Base-by-base conservation (phyloP, 768 basidiomycete species). In the Lactarius vividus region DNA sequence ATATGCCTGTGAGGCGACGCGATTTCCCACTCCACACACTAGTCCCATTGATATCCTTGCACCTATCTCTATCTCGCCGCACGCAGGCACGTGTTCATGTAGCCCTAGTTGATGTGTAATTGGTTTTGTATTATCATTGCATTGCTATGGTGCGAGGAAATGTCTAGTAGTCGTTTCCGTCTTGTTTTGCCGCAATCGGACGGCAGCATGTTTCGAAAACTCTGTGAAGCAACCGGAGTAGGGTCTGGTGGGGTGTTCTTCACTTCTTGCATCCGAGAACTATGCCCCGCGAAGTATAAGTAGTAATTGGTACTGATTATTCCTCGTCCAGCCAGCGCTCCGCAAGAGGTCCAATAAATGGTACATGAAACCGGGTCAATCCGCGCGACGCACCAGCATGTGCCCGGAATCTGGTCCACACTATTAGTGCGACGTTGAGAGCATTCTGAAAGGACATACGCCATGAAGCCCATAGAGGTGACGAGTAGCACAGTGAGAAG, bases 321-420 rank as follows among this genome's bases (percentile, higher is more conserved):
- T 90, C 89, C 66, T 87, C 88, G 11, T 78, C 76, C 13, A 92
- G 79, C 88, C 89, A 91, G 64, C 79, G 76, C 67, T 88, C 88
- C 16, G 89, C 91, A 15, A 89, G 73, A 28, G 79, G 77, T 3
- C 90, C 91, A 18, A 90, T 80, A 61, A 78, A 76, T 15, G 90
- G 91, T 55, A 89, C 73, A 70, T 83, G 83, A 73, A 80, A 91
- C 59, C 84, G 80, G 29, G 81, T 72, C n/a, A 88, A 76, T 23
- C 79, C 81, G 37, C 77, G 79, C 1, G 81, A 78, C 1, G 85
- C 86, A 69, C 84, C 83, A 5, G 77, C 74, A 68, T 83, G 88
- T 31, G 86, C 84, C 66, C 78, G 77, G 70, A 78, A 76, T 23
- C 84, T 85, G 70, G 9, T 44, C 26, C 8, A 23, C 37, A 11